Percentiles rank a stretch among this genome's conserved stretches.
phyloP scores from a whole-genome alignment of 2,329 filamentous ascomycete genomes.

The Trichophyton simii region DNA sequence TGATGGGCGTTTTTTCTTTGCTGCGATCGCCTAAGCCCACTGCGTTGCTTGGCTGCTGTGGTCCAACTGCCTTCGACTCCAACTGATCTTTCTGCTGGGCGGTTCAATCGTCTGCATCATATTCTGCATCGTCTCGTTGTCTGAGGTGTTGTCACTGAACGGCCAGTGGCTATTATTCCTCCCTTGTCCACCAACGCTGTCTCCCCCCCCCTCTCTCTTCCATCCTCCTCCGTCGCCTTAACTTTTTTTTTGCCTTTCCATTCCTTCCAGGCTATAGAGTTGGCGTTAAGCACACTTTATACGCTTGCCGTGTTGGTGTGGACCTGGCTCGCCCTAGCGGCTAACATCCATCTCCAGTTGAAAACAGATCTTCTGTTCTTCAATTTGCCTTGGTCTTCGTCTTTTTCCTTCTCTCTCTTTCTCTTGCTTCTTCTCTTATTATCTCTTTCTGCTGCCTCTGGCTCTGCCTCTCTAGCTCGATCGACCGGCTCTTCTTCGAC shows the following conservation, averaged over 20 bases:
- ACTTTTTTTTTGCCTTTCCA: not conserved
- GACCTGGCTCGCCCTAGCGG: conserved; percentile 2
- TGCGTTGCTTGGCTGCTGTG: conserved; percentile 2
- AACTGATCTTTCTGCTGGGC: not conserved
- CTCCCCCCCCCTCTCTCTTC: not conserved
- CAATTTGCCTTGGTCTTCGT: not conserved
- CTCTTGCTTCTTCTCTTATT: not conserved
- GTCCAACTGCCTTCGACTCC: conserved; percentile 1
- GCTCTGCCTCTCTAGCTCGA: not conserved
- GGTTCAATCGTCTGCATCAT: not conserved
- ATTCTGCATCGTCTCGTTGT: too few relatives aligned
- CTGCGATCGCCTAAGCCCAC: not conserved
- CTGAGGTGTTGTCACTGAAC: not conserved
- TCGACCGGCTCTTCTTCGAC: not conserved
- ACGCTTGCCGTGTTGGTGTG: conserved; percentile 3
- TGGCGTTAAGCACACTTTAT: not conserved
- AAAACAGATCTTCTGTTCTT: conserved; percentile 6
- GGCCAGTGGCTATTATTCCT: not conserved
- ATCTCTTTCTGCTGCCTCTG: not conserved
- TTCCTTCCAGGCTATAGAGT: conserved; percentile 1
- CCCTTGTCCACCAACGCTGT: not conserved
- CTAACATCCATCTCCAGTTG: conserved; percentile 3
- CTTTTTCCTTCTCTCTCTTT: not conserved
- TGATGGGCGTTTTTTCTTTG: conserved; percentile 2
- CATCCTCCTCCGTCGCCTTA: not conserved